These are phyloP conservation scores for Lanzia echinophila DNA, from an alignment of 2,329 filamentous ascomycete species.

Conservation along the genomic window DNA sequence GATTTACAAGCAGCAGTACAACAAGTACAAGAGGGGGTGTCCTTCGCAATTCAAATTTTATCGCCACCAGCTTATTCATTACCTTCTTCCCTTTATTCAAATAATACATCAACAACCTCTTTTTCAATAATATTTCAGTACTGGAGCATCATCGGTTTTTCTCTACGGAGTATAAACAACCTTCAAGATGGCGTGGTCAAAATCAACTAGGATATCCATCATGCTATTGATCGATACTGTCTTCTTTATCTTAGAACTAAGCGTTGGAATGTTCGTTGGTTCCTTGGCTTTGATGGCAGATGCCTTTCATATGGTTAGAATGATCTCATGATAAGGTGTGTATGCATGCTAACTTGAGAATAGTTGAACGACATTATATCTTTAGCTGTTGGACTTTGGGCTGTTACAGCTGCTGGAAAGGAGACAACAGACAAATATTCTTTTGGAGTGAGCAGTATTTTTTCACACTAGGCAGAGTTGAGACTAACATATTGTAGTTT, in stretches of 20 bases:
- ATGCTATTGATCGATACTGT: slow-evolving; percentile 83
- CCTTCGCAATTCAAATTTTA: not conserved
- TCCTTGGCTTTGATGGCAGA: slow-evolving; percentile 93
- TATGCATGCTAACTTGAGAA: slow-evolving; percentile 15
- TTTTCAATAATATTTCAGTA: not conserved
- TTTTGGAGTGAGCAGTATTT: slow-evolving; percentile 64
- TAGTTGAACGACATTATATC: slow-evolving; percentile 97
- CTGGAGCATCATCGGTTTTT: not conserved
- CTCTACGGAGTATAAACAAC: not conserved
- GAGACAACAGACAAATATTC: slow-evolving; percentile 88
- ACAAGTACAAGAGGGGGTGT: too few species aligned
- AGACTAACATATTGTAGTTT: slow-evolving; percentile 51
- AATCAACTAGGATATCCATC: slow-evolving; percentile 84
- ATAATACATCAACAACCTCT: not conserved
- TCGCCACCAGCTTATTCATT: not conserved
- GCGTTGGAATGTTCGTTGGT: slow-evolving; percentile 77
- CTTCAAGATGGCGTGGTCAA: slow-evolving; percentile 72
- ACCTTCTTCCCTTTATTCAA: not conserved
- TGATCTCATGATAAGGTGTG: not conserved
- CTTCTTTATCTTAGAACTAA: slow-evolving; percentile 88
- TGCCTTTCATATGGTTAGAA: slow-evolving; percentile 89
- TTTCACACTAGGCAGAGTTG: slow-evolving; percentile 12
- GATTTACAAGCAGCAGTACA: not conserved
- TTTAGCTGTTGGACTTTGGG: slow-evolving; percentile 86
- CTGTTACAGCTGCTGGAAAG: slow-evolving; percentile 80